These are phyloP conservation scores for Alisma plantagoaquatica DNA, from an alignment of 106 monocot species.

Conservation along the genomic window DNA sequence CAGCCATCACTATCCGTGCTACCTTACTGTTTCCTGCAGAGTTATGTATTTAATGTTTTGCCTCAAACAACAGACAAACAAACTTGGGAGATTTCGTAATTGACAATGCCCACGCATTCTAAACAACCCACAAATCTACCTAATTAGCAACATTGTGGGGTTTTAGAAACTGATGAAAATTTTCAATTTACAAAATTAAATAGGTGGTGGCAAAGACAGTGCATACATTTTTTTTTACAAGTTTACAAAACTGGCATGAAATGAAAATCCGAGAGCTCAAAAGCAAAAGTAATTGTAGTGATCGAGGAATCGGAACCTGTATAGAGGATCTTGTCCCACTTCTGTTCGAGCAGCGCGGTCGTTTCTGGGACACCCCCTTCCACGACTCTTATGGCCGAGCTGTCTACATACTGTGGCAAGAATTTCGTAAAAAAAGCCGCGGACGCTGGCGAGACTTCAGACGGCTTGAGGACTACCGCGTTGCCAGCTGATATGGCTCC, in stretches of 20 bases:
- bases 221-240: not conserved
- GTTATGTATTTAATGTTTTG: not conserved
- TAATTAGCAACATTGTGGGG: not conserved
- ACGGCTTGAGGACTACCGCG: constrained; percentile 31
- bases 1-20: constrained; percentile 19
- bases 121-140: no score
- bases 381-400: constrained; percentile 22
- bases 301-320: no score
- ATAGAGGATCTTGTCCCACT: constrained; percentile 29
- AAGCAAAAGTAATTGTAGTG: not conserved
- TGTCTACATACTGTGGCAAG: constrained; percentile 23
- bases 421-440: constrained; percentile 18
- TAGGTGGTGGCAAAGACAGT: not conserved
- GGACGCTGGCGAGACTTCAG: constrained; percentile 27
- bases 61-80: no score
- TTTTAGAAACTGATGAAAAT: not conserved
- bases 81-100: no score
- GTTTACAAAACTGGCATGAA: not conserved
- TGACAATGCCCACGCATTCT: no score
- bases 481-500: constrained; percentile 40
- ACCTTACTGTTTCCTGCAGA: constrained; percentile 22
- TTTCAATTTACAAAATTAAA: not conserved
- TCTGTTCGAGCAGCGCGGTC: constrained; percentile 30
- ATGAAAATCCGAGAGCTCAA: not conserved
- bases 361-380: constrained; percentile 28